A percentile compares a stretch with the other conserved stretches of the same genome.
Conservation (phyloP, 768 basidiomycete genomes). For the Termitomyces sp. region DNA sequence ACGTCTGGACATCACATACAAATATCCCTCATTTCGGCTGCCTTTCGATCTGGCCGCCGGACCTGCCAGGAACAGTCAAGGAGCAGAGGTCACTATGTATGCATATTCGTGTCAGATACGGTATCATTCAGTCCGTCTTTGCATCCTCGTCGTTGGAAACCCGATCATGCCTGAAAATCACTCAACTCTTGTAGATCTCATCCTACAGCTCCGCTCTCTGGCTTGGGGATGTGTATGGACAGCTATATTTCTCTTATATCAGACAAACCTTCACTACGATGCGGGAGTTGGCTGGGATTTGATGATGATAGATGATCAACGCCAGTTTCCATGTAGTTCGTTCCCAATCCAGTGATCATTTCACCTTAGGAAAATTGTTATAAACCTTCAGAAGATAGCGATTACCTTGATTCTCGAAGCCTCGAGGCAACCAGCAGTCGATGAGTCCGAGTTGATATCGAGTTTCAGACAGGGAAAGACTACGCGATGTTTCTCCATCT, state of each 20-base stretch:
- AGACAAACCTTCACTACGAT: background rate
- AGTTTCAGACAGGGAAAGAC: background rate
- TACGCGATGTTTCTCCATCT: background rate
- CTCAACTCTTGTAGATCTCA: background rate
- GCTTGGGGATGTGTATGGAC: background rate
- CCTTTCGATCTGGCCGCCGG: background rate
- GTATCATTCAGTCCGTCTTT: slow-evolving; percentile 6
- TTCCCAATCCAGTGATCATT: background rate
- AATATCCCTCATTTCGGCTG: background rate
- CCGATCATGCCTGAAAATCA: background rate
- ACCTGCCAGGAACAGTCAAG: background rate
- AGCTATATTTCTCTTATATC: background rate
- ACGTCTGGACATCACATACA: background rate
- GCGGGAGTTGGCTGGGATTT: background rate
- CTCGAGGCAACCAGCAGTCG: background rate
- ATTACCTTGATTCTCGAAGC: background rate
- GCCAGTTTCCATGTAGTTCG: background rate
- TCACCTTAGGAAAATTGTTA: background rate
- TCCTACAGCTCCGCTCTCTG: background rate
- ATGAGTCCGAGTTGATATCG: background rate
- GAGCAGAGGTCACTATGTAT: background rate
- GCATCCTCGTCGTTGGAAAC: background rate
- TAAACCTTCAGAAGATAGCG: background rate
- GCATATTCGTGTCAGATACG: background rate
- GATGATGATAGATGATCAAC: background rate